Percentiles rank a stretch among this genome's conserved stretches.
phyloP scores from a whole-genome alignment of 352 stramenopile species.

The Globisporangium takayamanum region DNA sequence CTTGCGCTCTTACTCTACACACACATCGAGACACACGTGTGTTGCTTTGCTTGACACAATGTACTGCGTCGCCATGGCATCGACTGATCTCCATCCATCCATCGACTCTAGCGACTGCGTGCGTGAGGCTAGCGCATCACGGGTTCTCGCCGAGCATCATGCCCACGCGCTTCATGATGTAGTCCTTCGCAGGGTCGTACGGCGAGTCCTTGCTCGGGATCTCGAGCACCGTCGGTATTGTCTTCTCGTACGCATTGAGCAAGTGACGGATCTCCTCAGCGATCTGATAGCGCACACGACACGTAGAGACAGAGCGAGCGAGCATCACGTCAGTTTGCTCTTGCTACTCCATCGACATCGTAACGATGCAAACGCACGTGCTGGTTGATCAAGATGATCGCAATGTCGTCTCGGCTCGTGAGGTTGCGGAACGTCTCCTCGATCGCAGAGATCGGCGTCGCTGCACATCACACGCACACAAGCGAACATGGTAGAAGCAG shows the following conservation, averaged over 20 bases:
- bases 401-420: constrained; percentile 93
- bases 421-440: constrained; percentile 92
- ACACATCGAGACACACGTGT: too few species aligned
- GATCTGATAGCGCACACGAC: constrained; percentile 38
- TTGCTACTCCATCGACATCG: background rate
- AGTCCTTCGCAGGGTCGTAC: constrained; percentile 98
- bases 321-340: background rate
- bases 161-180: constrained; percentile 98
- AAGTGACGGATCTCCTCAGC: constrained; percentile 97
- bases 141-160: constrained; percentile 85
- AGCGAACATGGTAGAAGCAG: background rate
- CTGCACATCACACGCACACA: constrained; percentile 20
- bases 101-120: too few species aligned
- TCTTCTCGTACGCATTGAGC: constrained; percentile 97
- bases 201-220: constrained; percentile 95
- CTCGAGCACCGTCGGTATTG: constrained; percentile 97
- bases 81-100: too few species aligned
- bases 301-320: background rate
- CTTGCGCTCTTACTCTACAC: too few species aligned
- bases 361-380: constrained; percentile 58
- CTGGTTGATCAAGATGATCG: constrained; percentile 99
- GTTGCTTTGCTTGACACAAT: too few species aligned
- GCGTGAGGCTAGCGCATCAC: background rate
- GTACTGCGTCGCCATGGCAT: too few species aligned
- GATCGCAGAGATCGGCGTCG: constrained; percentile 86